Percentiles rank a stretch among this genome's conserved stretches.
Evolutionary conservation across 2,329 filamentous ascomycete species (phyloP).

Genomic region (Penicillium palitans): DNA sequence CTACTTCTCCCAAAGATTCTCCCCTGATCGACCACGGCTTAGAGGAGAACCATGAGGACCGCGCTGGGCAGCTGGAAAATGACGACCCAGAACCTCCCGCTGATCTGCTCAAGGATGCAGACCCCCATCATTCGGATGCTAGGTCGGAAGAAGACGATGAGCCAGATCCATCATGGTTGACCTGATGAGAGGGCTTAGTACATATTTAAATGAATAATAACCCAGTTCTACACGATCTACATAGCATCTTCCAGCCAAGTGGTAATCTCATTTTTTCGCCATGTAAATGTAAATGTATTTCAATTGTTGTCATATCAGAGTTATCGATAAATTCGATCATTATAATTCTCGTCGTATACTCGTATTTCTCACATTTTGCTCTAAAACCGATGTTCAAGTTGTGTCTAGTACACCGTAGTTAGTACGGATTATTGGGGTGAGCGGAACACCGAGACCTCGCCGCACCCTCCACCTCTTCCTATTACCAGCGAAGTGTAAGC

Average conservation of each 20-base stretch:
- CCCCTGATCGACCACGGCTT: conserved; percentile 6
- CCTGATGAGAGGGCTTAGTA: conserved; percentile 30
- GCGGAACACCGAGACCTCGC: neutral
- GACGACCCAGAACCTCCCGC: conserved; percentile 40
- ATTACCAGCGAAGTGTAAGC: neutral
- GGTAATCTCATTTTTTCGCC: neutral
- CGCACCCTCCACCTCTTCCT: neutral
- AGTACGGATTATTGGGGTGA: neutral
- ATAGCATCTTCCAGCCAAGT: neutral
- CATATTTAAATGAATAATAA: neutral
- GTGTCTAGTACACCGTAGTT: neutral
- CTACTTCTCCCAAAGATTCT: conserved; percentile 10
- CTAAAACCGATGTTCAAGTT: neutral
- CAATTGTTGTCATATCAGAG: neutral
- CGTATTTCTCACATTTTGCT: neutral
- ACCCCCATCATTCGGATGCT: conserved; percentile 22
- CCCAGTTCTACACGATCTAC: neutral
- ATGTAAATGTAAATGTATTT: neutral
- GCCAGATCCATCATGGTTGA: conserved; percentile 46
- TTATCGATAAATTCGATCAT: neutral
- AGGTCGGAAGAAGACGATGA: conserved; percentile 45
- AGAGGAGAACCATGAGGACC: conserved; percentile 8
- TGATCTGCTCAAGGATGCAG: conserved; percentile 37
- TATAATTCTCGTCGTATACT: neutral
- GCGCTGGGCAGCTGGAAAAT: conserved; percentile 25